phyloP scores from a whole-genome alignment of 225 moss, liverwort and hornwort species.

The Pseudoscleropodium purum region DNA sequence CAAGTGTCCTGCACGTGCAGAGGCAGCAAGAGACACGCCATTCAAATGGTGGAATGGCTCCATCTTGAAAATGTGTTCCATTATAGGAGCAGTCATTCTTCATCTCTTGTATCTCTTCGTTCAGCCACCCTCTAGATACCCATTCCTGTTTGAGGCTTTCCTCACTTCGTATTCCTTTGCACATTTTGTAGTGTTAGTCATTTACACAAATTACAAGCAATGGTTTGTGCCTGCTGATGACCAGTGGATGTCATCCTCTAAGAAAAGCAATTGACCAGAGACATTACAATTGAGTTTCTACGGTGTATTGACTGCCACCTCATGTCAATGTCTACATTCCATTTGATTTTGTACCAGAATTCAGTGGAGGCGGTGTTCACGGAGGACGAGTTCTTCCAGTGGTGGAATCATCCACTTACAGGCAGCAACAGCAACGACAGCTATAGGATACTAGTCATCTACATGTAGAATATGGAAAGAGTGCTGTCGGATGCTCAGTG shows the following conservation, averaged over 20 bases:
- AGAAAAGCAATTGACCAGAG: slow-evolving; percentile 19
- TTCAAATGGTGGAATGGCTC: background rate
- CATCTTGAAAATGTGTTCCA: slow-evolving; percentile 27
- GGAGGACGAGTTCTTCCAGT: background rate
- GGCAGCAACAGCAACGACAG: background rate
- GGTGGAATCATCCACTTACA: background rate
- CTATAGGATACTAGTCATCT: background rate
- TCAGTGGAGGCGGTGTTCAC: background rate
- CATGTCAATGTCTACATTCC: background rate
- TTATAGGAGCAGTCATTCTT: slow-evolving; percentile 43
- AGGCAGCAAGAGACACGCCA: background rate
- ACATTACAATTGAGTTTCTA: background rate
- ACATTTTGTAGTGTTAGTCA: slow-evolving; percentile 61
- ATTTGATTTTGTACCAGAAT: background rate
- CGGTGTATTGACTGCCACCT: background rate
- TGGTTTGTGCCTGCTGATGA: slow-evolving; percentile 58
- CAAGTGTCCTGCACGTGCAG: slow-evolving; percentile 7
- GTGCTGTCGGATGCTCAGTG: background rate
- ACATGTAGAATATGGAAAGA: background rate
- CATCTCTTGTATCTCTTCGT: slow-evolving; percentile 57
- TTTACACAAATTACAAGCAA: slow-evolving; percentile 75
- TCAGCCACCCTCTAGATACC: slow-evolving; percentile 61
- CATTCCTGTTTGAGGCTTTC: slow-evolving; percentile 79
- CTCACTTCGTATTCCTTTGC: slow-evolving; percentile 68
- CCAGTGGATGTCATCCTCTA: slow-evolving; percentile 9